phyloP scores from a whole-genome alignment of 345 rosid species.

The Sisymbrium altissimum region DNA sequence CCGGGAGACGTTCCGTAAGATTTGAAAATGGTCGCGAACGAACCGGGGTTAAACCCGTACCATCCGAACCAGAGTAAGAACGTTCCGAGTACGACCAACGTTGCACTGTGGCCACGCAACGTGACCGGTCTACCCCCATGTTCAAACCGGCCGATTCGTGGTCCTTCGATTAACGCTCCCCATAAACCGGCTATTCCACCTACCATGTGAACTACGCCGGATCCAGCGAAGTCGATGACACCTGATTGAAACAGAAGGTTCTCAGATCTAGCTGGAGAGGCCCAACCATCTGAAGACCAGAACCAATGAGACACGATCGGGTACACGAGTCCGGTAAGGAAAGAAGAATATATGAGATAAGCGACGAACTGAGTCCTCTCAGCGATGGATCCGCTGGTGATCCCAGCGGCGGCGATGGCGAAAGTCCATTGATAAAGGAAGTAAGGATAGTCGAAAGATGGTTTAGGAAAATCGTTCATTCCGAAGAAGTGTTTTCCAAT shows the following conservation, averaged over 20 bases:
- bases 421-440: constrained; percentile 69
- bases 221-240: constrained; percentile 44
- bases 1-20: constrained; percentile 15
- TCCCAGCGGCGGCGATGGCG: constrained; percentile 48
- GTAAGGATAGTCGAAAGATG: constrained; percentile 43
- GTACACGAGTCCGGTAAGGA: constrained; percentile 61
- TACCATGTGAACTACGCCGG: constrained; percentile 49
- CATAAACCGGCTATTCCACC: constrained; percentile 45
- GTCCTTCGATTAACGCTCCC: constrained; percentile 49
- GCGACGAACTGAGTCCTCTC: constrained; percentile 73
- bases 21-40: constrained; percentile 36
- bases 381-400: constrained; percentile 72
- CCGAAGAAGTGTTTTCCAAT: constrained; percentile 35
- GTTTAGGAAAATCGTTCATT: constrained; percentile 17
- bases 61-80: constrained; percentile 44
- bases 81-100: constrained; percentile 46
- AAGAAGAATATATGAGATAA: constrained; percentile 58
- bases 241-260: constrained; percentile 32
- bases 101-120: constrained; percentile 40
- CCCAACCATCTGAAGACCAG: constrained; percentile 71
- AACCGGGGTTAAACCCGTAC: constrained; percentile 50
- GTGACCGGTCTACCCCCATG: constrained; percentile 12
- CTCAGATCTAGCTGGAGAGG: constrained; percentile 39
- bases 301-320: constrained; percentile 64
- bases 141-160: constrained; percentile 39